Evolutionary conservation across 306 rosid species (phyloP).

Genomic region (Betula pendula): DNA sequence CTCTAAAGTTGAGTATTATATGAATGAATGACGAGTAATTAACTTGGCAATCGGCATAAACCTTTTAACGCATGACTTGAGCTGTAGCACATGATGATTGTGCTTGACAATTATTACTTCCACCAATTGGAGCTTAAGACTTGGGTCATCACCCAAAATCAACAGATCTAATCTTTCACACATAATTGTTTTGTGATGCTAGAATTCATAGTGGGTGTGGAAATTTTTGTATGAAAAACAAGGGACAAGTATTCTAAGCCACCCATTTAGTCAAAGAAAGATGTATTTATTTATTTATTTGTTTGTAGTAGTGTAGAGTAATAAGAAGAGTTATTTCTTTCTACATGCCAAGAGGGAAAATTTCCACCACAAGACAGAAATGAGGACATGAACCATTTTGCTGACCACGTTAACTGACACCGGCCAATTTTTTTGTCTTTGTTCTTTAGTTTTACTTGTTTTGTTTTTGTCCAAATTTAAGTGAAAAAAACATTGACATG

Average conservation of each 20-base stretch:
- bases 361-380: background rate
- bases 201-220: constrained; percentile 4
- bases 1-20: background rate
- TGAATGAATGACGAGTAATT: background rate
- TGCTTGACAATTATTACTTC: background rate
- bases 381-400: background rate
- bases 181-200: background rate
- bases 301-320: background rate
- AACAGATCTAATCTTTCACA: background rate
- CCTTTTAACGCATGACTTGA: background rate
- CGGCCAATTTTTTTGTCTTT: background rate
- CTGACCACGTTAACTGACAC: background rate
- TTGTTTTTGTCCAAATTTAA: too few relatives aligned
- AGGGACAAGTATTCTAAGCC: background rate
- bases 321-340: background rate
- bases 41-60: background rate
- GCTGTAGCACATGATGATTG: background rate
- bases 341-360: background rate
- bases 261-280: background rate
- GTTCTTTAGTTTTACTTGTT: background rate
- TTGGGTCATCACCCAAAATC: too few relatives aligned
- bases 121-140: background rate
- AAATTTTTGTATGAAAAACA: background rate
- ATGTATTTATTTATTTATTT: background rate
- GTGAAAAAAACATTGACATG: background rate